Percentiles rank a stretch among this genome's conserved stretches.
phyloP scores from a whole-genome alignment of 768 basidiomycete genomes.

The Collybia mongolica region DNA sequence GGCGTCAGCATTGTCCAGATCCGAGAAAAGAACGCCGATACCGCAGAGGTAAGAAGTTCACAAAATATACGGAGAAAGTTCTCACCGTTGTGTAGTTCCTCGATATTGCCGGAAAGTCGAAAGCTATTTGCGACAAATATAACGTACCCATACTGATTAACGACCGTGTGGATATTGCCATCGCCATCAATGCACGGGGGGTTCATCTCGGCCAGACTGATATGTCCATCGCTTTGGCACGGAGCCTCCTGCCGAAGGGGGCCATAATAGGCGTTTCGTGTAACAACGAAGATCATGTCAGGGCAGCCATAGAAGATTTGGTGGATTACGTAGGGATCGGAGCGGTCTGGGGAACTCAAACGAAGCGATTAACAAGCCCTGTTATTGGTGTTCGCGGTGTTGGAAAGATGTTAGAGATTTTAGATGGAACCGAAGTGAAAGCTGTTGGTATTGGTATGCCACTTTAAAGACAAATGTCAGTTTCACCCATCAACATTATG shows the following conservation, averaged over 20 bases:
- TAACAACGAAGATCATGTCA: constrained; percentile 64
- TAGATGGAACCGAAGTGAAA: constrained; percentile 64
- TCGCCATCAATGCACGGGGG: constrained; percentile 73
- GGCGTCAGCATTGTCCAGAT: constrained; percentile 91
- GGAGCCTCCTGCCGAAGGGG: constrained; percentile 62
- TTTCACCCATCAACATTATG: background rate
- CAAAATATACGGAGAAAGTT: too few relatives aligned
- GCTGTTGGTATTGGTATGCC: constrained; percentile 83
- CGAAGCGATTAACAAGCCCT: constrained; percentile 68
- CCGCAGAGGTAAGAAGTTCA: constrained; percentile 63
- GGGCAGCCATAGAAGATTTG: constrained; percentile 55
- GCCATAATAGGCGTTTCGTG: constrained; percentile 83
- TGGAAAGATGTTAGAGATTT: constrained; percentile 58
- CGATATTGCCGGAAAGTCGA: constrained; percentile 65
- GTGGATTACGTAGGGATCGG: constrained; percentile 91
- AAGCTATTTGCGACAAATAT: constrained; percentile 72
- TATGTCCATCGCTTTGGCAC: constrained; percentile 68
- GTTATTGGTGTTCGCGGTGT: constrained; percentile 74
- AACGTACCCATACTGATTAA: constrained; percentile 84
- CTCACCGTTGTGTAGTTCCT: constrained; percentile 55
- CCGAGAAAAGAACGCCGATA: constrained; percentile 82
- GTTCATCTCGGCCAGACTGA: constrained; percentile 91
- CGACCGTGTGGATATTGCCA: constrained; percentile 83
- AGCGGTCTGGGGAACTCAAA: constrained; percentile 76
- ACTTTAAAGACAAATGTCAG: background rate